Percentiles rank a stretch among this genome's conserved stretches.
phyloP scores from a whole-genome alignment of 495 filamentous ascomycete species.

The Friedmanniomyces endolithicus region DNA sequence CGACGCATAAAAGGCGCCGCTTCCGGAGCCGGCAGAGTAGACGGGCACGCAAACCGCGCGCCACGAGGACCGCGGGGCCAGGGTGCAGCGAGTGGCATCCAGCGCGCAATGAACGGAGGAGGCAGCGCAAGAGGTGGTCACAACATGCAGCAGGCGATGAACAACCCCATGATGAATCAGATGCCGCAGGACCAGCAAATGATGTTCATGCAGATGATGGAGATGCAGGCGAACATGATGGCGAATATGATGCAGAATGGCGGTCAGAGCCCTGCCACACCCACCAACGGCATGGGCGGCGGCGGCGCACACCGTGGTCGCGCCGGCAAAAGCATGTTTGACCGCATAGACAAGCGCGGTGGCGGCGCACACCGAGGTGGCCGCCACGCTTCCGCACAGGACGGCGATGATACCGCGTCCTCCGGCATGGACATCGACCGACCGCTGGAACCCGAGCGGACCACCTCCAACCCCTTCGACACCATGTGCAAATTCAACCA shows the following conservation, averaged over 20 bases:
- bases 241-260: conserved; percentile 39
- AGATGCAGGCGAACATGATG: conserved; percentile 67
- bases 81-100: conserved; percentile 6
- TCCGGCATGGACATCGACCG: conserved; percentile 34
- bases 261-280: conserved; percentile 27
- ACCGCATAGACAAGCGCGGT: conserved; percentile 51
- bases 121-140: conserved; percentile 1
- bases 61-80: conserved; percentile 48
- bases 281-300: conserved; percentile 25
- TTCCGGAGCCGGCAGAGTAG: conserved; percentile 63
- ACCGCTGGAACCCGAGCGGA: conserved; percentile 24
- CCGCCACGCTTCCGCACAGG: conserved; percentile 13
- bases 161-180: conserved; percentile 38
- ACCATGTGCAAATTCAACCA: conserved; percentile 77
- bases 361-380: conserved; percentile 24
- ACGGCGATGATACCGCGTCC: conserved; percentile 8
- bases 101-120: conserved; percentile 10
- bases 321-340: conserved; percentile 59
- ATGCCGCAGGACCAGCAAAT: conserved; percentile 41
- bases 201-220: conserved; percentile 76
- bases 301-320: conserved; percentile 22
- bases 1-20: conserved; percentile 63
- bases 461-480: conserved; percentile 32
- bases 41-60: conserved; percentile 52
- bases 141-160: conserved; percentile 12